Evolutionary conservation across 352 stramenopile species (phyloP), one percentile per base, ranked within the genome.

Genomic region (Globisporangium rhizosaccharum): DNA sequence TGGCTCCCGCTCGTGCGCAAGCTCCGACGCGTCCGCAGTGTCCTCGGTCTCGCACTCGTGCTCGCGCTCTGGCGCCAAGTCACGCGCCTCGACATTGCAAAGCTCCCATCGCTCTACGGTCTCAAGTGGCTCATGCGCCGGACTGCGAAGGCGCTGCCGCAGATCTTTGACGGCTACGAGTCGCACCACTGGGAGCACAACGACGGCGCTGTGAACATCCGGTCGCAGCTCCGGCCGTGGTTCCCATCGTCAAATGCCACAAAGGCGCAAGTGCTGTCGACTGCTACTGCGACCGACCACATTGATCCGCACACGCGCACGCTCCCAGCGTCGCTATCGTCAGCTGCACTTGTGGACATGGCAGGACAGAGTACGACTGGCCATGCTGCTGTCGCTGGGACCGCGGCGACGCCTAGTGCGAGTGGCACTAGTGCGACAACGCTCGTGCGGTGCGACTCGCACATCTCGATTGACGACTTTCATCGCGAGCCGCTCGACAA

Each of bases 401-500:
- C 23, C 20, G 1, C 46, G 23, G 23, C 23, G 23, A 23, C 23
- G 23, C 23, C 23, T 23, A 23, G 23, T 23, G 23, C 23, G 23
- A 23, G 23, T 23, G 9, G 10, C n/a, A 20, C 7, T 20, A 20
- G 28, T 57, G 3, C 33, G 7, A 9, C 7, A 1, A 12, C 41
- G 41, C 52, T 90, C 61, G 56, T 56, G 10, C 79, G 79, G 17
- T 81, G 70, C 20, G 73, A 73, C 42, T 92, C 82, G 36, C 79
- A 90, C 56, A 87, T 90, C 51, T 89, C 80, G 25, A 88, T 92
- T 53, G 72, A 88, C 51, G 75, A 63, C 42, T 81, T 90, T 49
- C 73, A 81, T 28, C 67, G 70, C 37, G 68, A 83, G 44, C 59
- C 48, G 3, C 58, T 79, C 7, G 66, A 73, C 53, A 56, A 71